Evolutionary conservation across 2,329 filamentous ascomycete species (phyloP), one percentile per base, ranked within the genome.

Genomic region (Aureobasidium musti): DNA sequence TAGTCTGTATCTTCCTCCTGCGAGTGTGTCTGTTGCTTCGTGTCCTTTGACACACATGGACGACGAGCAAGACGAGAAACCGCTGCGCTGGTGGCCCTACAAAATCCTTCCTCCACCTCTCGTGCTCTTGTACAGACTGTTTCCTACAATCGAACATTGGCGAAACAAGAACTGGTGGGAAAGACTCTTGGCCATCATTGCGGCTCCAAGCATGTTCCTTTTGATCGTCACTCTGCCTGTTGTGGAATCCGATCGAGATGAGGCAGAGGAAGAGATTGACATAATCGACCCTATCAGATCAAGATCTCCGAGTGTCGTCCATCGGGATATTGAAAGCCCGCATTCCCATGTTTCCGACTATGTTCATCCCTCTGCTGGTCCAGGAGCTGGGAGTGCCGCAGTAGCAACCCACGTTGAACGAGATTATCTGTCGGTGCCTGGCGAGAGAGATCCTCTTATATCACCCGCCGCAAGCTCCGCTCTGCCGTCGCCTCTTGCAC

Each of bases 191-290:
- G 94, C 92, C 49, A 73, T 95, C 13, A 83, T 96, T 43, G 93
- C 93, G 8, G 89, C 92, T n/a, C 91, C 93, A 1, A 96, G 90
- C 72, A 92, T 99, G 43, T 91, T 99, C 69, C 79, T 98, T 2
- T 82, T 99, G 4, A 94, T 94, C 0, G 87, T 95, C 54, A 99
- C 95, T 0, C 78, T 99, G 5, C 95, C 96, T 0, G 92, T 99
- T 0, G 91, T 97, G 6, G 94, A 98, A 72, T 85, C 86, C 1
- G 83, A 86, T 23, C 82, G 78, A 41, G 84, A 87, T 14, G 78
- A 78, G 5, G 76, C 75, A 1, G 81, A 83, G 5, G 54, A 57
- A 4, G 53, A 11, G 23, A 26, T 26, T 8, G 53, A 30, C 35
- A 26, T 57, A 13, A 23, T 54, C 52, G 49, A 64, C n/a, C 21